phyloP scores from a whole-genome alignment of 2,329 filamentous ascomycete genomes.

The Calonectria montana region DNA sequence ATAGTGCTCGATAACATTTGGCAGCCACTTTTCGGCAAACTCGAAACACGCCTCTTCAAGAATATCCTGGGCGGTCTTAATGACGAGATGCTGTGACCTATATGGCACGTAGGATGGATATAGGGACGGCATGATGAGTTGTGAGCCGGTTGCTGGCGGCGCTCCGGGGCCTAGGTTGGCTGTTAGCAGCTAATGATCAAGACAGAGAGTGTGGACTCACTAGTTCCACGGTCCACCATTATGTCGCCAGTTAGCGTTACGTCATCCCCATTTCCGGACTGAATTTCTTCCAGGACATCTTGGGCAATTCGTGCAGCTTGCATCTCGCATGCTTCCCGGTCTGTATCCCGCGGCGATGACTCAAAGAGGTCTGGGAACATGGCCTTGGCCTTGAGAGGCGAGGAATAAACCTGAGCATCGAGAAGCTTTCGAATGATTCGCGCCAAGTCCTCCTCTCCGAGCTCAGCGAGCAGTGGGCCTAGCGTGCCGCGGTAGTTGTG shows the following conservation, averaged over 20 bases:
- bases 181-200: neutral
- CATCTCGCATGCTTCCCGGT: neutral
- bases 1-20: neutral
- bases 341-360: neutral
- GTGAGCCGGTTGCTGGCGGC: neutral
- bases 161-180: neutral
- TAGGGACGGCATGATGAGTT: neutral
- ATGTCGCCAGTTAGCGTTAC: neutral
- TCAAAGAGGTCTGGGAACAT: neutral
- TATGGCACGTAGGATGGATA: constrained; percentile 14
- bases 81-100: neutral
- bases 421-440: neutral
- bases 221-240: neutral
- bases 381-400: neutral
- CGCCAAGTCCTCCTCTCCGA: neutral
- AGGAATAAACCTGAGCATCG: neutral
- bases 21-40: constrained; percentile 7
- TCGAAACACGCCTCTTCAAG: constrained; percentile 10
- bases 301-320: neutral
- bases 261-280: neutral
- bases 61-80: neutral
- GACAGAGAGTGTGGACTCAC: neutral
- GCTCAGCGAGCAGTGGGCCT: neutral
- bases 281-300: neutral
- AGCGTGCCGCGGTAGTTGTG: neutral